phyloP scores from a whole-genome alignment of 208 protist genomes.

The Porcisia hertigi region DNA sequence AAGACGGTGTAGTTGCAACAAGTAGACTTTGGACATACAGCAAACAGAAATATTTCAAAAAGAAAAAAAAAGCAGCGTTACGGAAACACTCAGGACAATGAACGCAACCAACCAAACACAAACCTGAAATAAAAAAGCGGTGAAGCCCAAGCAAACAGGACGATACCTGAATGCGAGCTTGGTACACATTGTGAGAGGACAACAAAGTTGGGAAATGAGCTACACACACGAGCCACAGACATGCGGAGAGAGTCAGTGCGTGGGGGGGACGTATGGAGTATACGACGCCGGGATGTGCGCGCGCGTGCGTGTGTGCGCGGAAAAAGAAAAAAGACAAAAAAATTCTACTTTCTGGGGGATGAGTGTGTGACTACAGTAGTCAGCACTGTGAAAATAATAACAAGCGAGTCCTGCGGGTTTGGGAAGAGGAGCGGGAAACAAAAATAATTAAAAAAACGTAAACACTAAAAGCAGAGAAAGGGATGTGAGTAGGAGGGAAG shows the following conservation, averaged over 20 bases:
- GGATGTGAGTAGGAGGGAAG: background rate
- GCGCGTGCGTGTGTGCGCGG: background rate
- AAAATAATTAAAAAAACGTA: background rate
- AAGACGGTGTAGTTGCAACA: too few relatives aligned
- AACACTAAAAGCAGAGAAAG: constrained; percentile 10
- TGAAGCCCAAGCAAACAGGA: background rate
- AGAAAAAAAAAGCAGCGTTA: too few relatives aligned
- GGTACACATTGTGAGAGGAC: background rate
- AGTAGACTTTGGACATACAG: too few relatives aligned
- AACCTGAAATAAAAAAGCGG: background rate
- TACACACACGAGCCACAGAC: background rate
- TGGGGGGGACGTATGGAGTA: background rate
- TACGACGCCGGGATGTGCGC: too few relatives aligned
- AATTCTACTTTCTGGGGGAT: too few relatives aligned
- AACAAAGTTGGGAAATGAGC: background rate
- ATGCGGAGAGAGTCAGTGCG: background rate
- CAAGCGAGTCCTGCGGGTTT: too few relatives aligned
- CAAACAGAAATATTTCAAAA: too few relatives aligned
- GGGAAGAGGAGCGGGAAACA: too few relatives aligned
- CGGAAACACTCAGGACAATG: background rate
- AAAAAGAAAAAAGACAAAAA: background rate
- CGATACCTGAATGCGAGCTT: too few relatives aligned
- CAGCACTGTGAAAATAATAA: too few relatives aligned
- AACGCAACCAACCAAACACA: background rate
- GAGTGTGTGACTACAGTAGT: too few relatives aligned